These are phyloP conservation scores for Heteromeles arbutifolia DNA, from an alignment of 306 rosid species.

Conservation along the genomic window DNA sequence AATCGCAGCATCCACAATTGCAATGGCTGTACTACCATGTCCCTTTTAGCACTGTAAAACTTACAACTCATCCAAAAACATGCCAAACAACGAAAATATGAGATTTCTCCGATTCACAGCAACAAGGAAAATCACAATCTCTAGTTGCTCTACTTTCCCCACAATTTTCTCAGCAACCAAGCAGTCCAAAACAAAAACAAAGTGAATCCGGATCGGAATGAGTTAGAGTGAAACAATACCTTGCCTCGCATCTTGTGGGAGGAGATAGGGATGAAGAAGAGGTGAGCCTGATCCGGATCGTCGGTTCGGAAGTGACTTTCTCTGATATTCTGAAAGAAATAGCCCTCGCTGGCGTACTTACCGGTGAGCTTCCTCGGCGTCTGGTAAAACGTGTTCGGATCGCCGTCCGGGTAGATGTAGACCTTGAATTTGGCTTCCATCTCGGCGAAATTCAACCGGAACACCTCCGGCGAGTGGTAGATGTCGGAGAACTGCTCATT, in stretches of 20 bases:
- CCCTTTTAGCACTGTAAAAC: neutral
- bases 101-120: constrained; percentile 20
- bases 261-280: constrained; percentile 89
- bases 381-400: constrained; percentile 83
- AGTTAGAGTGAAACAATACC: constrained; percentile 31
- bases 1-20: neutral
- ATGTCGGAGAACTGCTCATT: constrained; percentile 34
- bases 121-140: neutral
- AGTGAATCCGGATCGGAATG: neutral
- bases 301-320: constrained; percentile 73
- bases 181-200: neutral
- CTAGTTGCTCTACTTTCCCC: neutral
- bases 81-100: neutral
- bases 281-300: constrained; percentile 77
- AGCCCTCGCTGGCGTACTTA: constrained; percentile 88
- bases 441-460: constrained; percentile 60
- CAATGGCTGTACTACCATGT: neutral
- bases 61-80: neutral
- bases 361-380: constrained; percentile 95
- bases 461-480: constrained; percentile 67
- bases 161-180: neutral
- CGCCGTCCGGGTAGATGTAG: constrained; percentile 84
- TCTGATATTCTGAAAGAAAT: constrained; percentile 84
- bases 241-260: constrained; percentile 98
- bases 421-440: constrained; percentile 87